A percentile compares a stretch with the other conserved stretches of the same genome.
These are phyloP conservation scores for Triticum turgidum DNA, from an alignment of 176 grass and related monocot species.

Conservation along the genomic window DNA sequence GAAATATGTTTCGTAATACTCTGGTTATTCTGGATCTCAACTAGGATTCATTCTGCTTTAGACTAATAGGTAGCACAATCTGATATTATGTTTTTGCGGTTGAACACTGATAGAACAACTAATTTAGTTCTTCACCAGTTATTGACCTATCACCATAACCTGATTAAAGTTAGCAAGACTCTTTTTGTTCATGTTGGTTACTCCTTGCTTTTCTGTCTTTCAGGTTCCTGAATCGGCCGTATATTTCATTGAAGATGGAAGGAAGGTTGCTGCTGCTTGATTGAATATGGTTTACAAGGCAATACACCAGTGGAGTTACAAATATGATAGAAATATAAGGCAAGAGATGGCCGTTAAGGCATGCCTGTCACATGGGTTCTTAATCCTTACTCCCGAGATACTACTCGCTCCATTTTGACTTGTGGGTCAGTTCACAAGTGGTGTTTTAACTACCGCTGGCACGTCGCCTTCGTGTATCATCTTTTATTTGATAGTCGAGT, in stretches of 20 bases:
- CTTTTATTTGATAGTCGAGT: conserved; percentile 18
- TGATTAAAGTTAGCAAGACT: background rate
- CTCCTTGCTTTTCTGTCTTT: background rate
- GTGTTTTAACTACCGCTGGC: conserved; percentile 21
- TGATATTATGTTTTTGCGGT: background rate
- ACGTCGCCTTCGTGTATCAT: conserved; percentile 14
- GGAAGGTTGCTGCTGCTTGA: conserved; percentile 84
- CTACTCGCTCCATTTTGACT: conserved; percentile 1
- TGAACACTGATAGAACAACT: background rate
- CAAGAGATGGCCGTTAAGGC: background rate
- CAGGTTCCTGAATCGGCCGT: conserved; percentile 89
- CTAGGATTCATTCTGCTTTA: background rate
- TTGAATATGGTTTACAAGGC: conserved; percentile 22
- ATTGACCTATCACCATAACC: background rate
- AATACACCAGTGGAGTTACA: conserved; percentile 27
- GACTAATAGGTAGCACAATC: background rate
- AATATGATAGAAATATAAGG: conserved; percentile 31
- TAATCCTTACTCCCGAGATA: background rate
- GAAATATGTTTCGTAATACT: background rate
- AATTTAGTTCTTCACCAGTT: background rate
- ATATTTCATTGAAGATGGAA: conserved; percentile 98
- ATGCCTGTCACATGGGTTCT: background rate
- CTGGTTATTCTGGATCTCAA: background rate
- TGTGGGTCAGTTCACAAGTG: conserved; percentile 6
- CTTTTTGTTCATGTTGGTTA: background rate